Conservation (phyloP, 1,284 basidiomycete species). For the Peniophora sp. region DNA sequence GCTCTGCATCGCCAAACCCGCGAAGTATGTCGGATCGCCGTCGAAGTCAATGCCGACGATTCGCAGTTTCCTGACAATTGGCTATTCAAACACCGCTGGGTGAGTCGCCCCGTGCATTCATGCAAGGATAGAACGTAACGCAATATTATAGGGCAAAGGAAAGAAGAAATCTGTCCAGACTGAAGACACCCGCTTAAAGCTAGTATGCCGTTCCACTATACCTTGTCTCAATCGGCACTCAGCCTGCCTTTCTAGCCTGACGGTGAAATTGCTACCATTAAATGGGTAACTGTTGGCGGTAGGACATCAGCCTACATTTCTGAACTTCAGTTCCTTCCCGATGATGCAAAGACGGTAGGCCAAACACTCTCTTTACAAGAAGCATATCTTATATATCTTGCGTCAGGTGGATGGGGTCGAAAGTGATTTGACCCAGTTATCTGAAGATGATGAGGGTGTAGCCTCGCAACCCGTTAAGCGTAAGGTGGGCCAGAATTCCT, state of each 20-base stretch:
- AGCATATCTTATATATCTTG: not conserved
- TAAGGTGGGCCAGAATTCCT: no score
- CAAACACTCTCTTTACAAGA: not conserved
- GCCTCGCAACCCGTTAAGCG: slow-evolving; percentile 3
- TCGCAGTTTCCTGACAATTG: slow-evolving; percentile 63
- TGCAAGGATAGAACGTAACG: not conserved
- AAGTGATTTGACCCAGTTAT: slow-evolving; percentile 25
- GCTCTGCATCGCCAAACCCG: slow-evolving; percentile 50
- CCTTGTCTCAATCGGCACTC: slow-evolving; percentile 2
- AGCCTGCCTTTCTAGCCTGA: slow-evolving; percentile 40
- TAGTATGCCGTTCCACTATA: slow-evolving; percentile 36
- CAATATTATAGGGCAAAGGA: slow-evolving; percentile 54
- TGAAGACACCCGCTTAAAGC: slow-evolving; percentile 30
- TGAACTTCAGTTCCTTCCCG: slow-evolving; percentile 51
- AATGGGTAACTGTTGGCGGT: slow-evolving; percentile 75
- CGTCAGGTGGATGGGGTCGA: slow-evolving; percentile 13
- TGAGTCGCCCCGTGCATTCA: slow-evolving; percentile 13
- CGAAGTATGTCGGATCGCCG: slow-evolving; percentile 57
- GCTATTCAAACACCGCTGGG: slow-evolving; percentile 71
- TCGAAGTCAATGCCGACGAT: slow-evolving; percentile 69
- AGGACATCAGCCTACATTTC: slow-evolving; percentile 71
- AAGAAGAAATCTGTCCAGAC: slow-evolving; percentile 56
- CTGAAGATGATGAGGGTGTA: slow-evolving; percentile 15
- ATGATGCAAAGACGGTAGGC: not conserved
- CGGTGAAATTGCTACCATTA: slow-evolving; percentile 65